Evolutionary conservation across 2,329 filamentous ascomycete species (phyloP).

Genomic region (Botrytis pseudocinerea): DNA sequence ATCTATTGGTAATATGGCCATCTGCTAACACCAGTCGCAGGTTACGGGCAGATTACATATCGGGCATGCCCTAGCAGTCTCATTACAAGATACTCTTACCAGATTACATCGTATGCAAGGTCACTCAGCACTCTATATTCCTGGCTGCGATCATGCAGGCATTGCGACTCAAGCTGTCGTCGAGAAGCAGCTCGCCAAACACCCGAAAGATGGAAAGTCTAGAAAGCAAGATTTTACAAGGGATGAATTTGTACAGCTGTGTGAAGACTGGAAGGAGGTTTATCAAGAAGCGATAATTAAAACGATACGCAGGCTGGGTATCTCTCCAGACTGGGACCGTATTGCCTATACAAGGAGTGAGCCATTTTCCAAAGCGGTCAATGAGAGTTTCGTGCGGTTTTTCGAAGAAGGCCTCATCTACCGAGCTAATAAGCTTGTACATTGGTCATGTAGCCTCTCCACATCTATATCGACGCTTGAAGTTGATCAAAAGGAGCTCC

Average conservation of each 20-base stretch:
- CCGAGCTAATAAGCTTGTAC: constrained; percentile 1
- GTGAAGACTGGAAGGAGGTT: not conserved
- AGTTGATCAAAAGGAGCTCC: not conserved
- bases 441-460: not conserved
- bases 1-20: not conserved
- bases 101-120: constrained; percentile 1
- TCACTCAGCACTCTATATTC: not conserved
- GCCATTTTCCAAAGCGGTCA: not conserved
- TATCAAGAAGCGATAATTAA: not conserved
- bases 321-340: not conserved
- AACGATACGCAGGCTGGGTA: not conserved
- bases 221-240: not conserved
- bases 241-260: not conserved
- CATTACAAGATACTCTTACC: not conserved
- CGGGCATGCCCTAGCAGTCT: not conserved
- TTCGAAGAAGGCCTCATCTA: not conserved
- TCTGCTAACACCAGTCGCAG: not conserved
- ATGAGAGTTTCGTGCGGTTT: not conserved
- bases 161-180: not conserved
- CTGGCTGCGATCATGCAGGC: not conserved
- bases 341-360: not conserved
- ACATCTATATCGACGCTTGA: not conserved
- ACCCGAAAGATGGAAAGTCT: not conserved
- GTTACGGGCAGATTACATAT: not conserved
- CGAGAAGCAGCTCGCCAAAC: constrained; percentile 4